These are phyloP conservation scores for Aspergillus ostianus DNA, from an alignment of 495 filamentous ascomycete species.

Conservation along the genomic window DNA sequence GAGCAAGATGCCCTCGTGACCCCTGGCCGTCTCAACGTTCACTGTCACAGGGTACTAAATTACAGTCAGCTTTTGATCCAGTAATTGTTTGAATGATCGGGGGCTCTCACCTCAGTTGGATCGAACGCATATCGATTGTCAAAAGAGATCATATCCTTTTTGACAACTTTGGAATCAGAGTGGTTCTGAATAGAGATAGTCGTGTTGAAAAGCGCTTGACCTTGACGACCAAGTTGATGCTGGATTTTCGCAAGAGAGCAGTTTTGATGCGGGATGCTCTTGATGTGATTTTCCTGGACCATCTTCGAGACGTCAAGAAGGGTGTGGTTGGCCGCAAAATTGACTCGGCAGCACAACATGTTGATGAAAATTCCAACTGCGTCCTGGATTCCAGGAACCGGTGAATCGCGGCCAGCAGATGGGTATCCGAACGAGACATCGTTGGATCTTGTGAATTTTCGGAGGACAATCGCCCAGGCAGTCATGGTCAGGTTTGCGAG, in stretches of 20 bases:
- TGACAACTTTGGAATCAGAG: slow-evolving; percentile 28
- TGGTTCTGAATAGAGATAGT: slow-evolving; percentile 55
- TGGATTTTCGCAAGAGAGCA: slow-evolving; percentile 56
- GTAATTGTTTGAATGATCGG: background rate
- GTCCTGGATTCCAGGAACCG: slow-evolving; percentile 50
- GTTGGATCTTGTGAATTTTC: slow-evolving; percentile 48
- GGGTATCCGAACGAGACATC: slow-evolving; percentile 60
- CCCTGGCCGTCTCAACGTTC: slow-evolving; percentile 44
- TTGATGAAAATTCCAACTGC: slow-evolving; percentile 57
- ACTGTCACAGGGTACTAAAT: slow-evolving; percentile 48
- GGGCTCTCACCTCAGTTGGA: slow-evolving; percentile 43
- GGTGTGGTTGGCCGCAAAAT: slow-evolving; percentile 31
- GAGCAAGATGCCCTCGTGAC: slow-evolving; percentile 44
- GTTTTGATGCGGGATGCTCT: slow-evolving; percentile 48
- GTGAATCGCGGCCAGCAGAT: slow-evolving; percentile 48
- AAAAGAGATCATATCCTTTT: slow-evolving; percentile 39
- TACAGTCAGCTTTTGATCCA: slow-evolving; percentile 5
- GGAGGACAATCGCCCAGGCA: slow-evolving; percentile 57
- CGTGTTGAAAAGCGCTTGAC: slow-evolving; percentile 56
- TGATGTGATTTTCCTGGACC: slow-evolving; percentile 50
- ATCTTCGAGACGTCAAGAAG: slow-evolving; percentile 41
- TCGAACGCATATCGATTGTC: slow-evolving; percentile 42
- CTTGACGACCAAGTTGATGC: slow-evolving; percentile 50
- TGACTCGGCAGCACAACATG: slow-evolving; percentile 54
- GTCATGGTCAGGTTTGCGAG: slow-evolving; percentile 52